These are phyloP conservation scores for Talaromyces albobiverticillius DNA, from an alignment of 2,329 filamentous ascomycete species.

Conservation along the genomic window DNA sequence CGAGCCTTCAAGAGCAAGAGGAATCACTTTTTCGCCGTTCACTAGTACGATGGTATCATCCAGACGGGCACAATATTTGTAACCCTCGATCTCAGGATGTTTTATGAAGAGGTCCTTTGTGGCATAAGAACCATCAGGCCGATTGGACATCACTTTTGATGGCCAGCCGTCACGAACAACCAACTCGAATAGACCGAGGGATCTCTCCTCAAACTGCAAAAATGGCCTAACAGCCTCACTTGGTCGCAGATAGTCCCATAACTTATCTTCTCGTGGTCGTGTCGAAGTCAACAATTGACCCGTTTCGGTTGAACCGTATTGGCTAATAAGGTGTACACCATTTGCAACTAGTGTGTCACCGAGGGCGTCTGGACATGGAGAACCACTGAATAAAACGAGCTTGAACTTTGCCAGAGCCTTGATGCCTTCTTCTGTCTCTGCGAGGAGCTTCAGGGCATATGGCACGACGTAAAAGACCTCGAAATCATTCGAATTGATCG, in stretches of 20 bases:
- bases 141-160: constrained; percentile 43
- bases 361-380: constrained; percentile 58
- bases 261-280: constrained; percentile 51
- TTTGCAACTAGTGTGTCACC: constrained; percentile 53
- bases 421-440: constrained; percentile 57
- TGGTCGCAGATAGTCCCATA: constrained; percentile 59
- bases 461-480: constrained; percentile 62
- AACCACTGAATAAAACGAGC: constrained; percentile 58
- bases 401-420: constrained; percentile 45
- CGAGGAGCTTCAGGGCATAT: constrained; percentile 62
- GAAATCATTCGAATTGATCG: constrained; percentile 42
- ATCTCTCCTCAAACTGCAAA: constrained; percentile 38
- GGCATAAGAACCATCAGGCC: constrained; percentile 47
- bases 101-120: constrained; percentile 50
- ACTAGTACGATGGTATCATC: constrained; percentile 16
- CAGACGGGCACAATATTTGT: constrained; percentile 17
- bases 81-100: constrained; percentile 40
- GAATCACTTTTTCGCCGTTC: constrained; percentile 22
- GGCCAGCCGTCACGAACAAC: constrained; percentile 36
- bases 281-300: constrained; percentile 62
- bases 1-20: constrained; percentile 18
- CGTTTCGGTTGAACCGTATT: constrained; percentile 62
- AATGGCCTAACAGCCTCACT: constrained; percentile 40
- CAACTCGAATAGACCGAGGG: constrained; percentile 35
- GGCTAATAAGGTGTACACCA: constrained; percentile 55